Base-by-base conservation (phyloP, 108 stramenopile species). In the Cyclostephanos invisitatus region DNA sequence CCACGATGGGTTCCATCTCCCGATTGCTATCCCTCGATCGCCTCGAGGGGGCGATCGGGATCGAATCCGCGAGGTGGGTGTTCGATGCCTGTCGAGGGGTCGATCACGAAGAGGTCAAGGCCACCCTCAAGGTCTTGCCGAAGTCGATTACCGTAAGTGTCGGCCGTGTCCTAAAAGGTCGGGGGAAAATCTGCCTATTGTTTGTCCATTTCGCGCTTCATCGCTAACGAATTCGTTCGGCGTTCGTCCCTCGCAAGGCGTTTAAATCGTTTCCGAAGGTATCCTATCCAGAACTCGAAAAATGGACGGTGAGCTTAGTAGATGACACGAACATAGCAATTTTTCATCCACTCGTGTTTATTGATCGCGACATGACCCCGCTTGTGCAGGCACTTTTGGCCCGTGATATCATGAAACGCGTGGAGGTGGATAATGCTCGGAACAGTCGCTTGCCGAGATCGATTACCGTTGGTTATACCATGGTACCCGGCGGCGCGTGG, bases 381-480 rank as follows among this genome's bases (percentile, higher is more conserved):
- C 29, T 59, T 22, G 12, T 11, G n/a, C 56, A 70, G 20, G 55
- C 65, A 35, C 49, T 95, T 7, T 51, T 95, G 50, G 87, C 87
- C 28, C 73, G 48, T 7, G 93, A 95, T 54, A 66, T 95, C 62
- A 83, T 92, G 46, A 78, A 74, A 47, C 77, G 93, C 18, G 89
- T 95, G 20, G 81, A 83, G 62, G 22, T 80, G 36, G 93, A 95
- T 68, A 72, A 79, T 44, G 55, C 35, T 15, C 74, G 90, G 22
- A 95, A 95, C 67, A 68, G 73, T 62, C 87, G 93, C 44, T 82
- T 80, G 51, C 93, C 93, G 5, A 89, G 80, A 64, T 77, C 81
- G 3, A 80, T 83, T 35, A 91, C 84, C 24, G 75, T 95, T 10
- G 84, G 87, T 20, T 95, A 92, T 59, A 81, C 83, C 2, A 69